A percentile compares a stretch with the other conserved stretches of the same genome.
Evolutionary conservation across 2,329 filamentous ascomycete species (phyloP).

Genomic region (Ophidiomyces ophidiicola): DNA sequence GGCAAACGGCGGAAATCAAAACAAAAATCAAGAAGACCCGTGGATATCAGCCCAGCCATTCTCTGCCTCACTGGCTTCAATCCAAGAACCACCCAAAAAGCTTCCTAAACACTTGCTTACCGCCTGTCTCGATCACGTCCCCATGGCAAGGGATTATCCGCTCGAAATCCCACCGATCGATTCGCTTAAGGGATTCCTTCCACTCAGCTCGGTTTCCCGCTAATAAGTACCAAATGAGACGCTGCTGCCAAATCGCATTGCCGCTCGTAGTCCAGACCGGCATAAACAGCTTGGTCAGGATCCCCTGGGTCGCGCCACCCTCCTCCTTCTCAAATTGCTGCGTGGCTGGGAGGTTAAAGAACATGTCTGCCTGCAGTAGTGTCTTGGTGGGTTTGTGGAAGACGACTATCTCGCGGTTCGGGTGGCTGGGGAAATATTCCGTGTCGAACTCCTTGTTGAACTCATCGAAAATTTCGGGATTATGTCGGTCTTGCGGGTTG

Average conservation of each 20-base stretch:
- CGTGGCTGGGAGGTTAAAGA: slow-evolving; percentile 79
- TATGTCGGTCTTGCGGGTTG: slow-evolving; percentile 41
- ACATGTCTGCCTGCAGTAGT: slow-evolving; percentile 75
- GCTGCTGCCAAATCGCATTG: slow-evolving; percentile 58
- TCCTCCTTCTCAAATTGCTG: slow-evolving; percentile 65
- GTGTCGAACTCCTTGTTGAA: slow-evolving; percentile 80
- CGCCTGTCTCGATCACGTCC: slow-evolving; percentile 65
- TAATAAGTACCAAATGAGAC: slow-evolving; percentile 68
- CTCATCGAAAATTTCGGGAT: slow-evolving; percentile 52
- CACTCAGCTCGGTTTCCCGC: slow-evolving; percentile 56
- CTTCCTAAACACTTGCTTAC: slow-evolving; percentile 63
- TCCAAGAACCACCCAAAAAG: slow-evolving; percentile 71
- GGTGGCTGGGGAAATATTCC: slow-evolving; percentile 69
- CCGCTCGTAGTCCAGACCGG: slow-evolving; percentile 47
- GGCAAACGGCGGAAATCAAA: too few species aligned
- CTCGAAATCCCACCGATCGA: slow-evolving; percentile 72
- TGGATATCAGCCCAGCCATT: not conserved
- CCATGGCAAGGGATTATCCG: slow-evolving; percentile 86
- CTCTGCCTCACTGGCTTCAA: not conserved
- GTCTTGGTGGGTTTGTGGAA: slow-evolving; percentile 65
- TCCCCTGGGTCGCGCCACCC: slow-evolving; percentile 43
- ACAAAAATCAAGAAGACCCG: too few species aligned
- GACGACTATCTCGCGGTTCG: slow-evolving; percentile 81
- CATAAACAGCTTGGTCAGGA: slow-evolving; percentile 47
- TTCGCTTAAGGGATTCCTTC: slow-evolving; percentile 54